A percentile compares a stretch with the other conserved stretches of the same genome.
Evolutionary conservation across 2,329 filamentous ascomycete genomes (phyloP).

Genomic region (Aspergillus sp.): DNA sequence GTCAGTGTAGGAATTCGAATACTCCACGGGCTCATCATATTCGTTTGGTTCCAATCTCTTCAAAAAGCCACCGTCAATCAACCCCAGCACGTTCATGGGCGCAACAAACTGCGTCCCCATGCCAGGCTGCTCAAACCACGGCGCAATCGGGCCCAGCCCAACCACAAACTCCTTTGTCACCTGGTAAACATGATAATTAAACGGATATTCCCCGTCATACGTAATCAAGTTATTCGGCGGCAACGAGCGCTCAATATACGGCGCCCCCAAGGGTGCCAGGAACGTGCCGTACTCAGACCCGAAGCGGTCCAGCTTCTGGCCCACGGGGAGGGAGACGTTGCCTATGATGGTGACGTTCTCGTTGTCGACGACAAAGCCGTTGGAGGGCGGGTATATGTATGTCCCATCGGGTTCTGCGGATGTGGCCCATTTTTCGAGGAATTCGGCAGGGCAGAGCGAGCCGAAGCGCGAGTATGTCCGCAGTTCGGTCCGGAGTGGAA

Average conservation of each 20-base stretch:
- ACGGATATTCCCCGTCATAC: slow-evolving; percentile 40
- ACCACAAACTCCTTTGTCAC: slow-evolving; percentile 45
- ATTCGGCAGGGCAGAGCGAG: slow-evolving; percentile 42
- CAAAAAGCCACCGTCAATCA: slow-evolving; percentile 32
- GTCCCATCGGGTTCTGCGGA: slow-evolving; percentile 1
- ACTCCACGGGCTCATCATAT: slow-evolving; percentile 10
- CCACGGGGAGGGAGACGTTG: slow-evolving; percentile 41
- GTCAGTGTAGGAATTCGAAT: slow-evolving; percentile 10
- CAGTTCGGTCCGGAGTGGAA: slow-evolving; percentile 32
- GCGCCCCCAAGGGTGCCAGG: slow-evolving; percentile 46
- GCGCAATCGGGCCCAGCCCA: slow-evolving; percentile 47
- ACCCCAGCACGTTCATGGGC: slow-evolving; percentile 27
- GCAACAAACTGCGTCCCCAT: slow-evolving; percentile 42
- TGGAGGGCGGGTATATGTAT: slow-evolving; percentile 42
- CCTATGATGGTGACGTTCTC: slow-evolving; percentile 40
- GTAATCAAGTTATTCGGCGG: slow-evolving; percentile 49
- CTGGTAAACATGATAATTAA: slow-evolving; percentile 52
- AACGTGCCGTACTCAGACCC: slow-evolving; percentile 48
- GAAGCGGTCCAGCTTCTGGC: slow-evolving; percentile 51
- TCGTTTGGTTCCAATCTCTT: slow-evolving; percentile 6
- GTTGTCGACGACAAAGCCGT: slow-evolving; percentile 45
- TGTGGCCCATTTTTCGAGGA: slow-evolving; percentile 27
- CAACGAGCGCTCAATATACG: slow-evolving; percentile 49
- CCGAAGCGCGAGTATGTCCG: slow-evolving; percentile 43
- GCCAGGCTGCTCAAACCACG: slow-evolving; percentile 54